These are phyloP conservation scores for Nemania sp. DNA, from an alignment of 2,329 filamentous ascomycete genomes.

Conservation along the genomic window DNA sequence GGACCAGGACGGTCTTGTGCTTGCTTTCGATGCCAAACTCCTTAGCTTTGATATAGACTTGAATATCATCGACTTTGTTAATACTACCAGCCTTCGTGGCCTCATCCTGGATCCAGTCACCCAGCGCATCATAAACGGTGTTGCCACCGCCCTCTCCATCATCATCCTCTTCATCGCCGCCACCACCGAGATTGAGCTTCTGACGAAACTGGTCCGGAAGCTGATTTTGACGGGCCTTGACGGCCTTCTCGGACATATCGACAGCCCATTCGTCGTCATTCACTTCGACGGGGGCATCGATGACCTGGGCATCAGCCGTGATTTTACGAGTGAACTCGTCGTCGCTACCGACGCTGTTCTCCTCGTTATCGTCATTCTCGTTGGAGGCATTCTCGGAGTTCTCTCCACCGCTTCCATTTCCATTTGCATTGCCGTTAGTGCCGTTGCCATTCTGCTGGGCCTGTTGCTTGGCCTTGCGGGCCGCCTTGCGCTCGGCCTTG, in stretches of 20 bases:
- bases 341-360: conserved; percentile 76
- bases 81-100: conserved; percentile 73
- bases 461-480: conserved; percentile 84
- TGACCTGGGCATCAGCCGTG: conserved; percentile 59
- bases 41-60: conserved; percentile 95
- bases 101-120: conserved; percentile 84
- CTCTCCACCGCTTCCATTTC: conserved; percentile 63
- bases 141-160: conserved; percentile 75
- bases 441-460: conserved; percentile 58
- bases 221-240: conserved; percentile 90
- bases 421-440: conserved; percentile 42
- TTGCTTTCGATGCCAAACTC: conserved; percentile 93
- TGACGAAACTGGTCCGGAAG: conserved; percentile 95
- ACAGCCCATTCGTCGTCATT: conserved; percentile 95
- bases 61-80: conserved; percentile 80
- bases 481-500: conserved; percentile 85
- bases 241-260: conserved; percentile 92
- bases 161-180: conserved; percentile 71
- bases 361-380: conserved; percentile 54
- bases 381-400: conserved; percentile 65
- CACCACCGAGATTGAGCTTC: conserved; percentile 73
- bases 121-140: conserved; percentile 85
- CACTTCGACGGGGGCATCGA: conserved; percentile 59
- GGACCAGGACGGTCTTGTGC: conserved; percentile 88
- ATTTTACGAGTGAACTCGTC: conserved; percentile 89